A percentile compares a stretch with the other conserved stretches of the same genome.
phyloP scores from a whole-genome alignment of 768 basidiomycete genomes.

The Sporobolomyces phaffii region DNA sequence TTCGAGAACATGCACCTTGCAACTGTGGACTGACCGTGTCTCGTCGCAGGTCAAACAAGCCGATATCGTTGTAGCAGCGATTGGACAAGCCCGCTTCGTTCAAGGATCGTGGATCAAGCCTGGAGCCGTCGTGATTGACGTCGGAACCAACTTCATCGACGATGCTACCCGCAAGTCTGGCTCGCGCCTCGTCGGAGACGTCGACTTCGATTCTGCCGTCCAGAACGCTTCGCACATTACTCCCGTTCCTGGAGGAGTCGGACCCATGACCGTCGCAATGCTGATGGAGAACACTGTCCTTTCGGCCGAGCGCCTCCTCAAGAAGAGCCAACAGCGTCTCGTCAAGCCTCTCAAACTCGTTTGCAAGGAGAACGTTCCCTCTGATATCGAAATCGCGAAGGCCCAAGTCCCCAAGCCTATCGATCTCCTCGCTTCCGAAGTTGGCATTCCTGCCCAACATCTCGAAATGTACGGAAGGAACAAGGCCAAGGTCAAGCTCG shows the following conservation, averaged over 20 bases:
- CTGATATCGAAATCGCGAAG: constrained; percentile 92
- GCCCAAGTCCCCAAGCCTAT: constrained; percentile 89
- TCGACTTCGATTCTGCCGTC: constrained; percentile 73
- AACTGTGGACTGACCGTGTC: constrained; percentile 6
- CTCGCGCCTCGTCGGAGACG: constrained; percentile 91
- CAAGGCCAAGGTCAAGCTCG: constrained; percentile 94
- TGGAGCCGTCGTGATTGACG: constrained; percentile 91
- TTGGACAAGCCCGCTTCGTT: constrained; percentile 82
- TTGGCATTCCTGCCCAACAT: constrained; percentile 78
- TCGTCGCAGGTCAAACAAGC: constrained; percentile 64
- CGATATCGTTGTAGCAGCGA: constrained; percentile 93
- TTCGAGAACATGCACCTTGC: not conserved
- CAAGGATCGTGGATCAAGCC: constrained; percentile 93
- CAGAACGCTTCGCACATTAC: constrained; percentile 82
- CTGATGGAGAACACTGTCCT: constrained; percentile 90
- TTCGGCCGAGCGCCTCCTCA: constrained; percentile 76
- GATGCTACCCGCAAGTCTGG: constrained; percentile 90
- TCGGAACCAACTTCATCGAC: constrained; percentile 92
- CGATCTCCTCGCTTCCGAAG: constrained; percentile 73
- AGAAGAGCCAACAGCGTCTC: constrained; percentile 60
- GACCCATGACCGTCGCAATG: constrained; percentile 99
- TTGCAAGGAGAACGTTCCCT: constrained; percentile 79
- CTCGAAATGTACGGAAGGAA: constrained; percentile 89
- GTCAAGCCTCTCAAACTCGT: constrained; percentile 68
- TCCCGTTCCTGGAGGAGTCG: constrained; percentile 96